phyloP scores from a whole-genome alignment of 495 filamentous ascomycete genomes.

The Penicillium crystallinum region DNA sequence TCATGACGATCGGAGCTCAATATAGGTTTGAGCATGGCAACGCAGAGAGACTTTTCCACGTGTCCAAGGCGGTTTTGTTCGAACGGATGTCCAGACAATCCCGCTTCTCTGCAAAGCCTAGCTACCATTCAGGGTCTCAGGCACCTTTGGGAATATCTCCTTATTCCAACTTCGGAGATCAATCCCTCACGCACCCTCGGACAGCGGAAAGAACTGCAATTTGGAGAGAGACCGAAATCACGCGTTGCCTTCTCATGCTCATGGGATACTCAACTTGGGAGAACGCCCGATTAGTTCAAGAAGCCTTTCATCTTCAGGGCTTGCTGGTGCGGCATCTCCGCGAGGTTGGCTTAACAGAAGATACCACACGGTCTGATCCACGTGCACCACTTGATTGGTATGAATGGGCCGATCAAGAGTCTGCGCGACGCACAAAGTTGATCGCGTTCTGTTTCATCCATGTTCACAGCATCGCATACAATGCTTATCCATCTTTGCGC shows the following conservation, averaged over 20 bases:
- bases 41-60: constrained; percentile 32
- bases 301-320: constrained; percentile 31
- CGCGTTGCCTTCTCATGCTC: constrained; percentile 31
- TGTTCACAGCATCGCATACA: constrained; percentile 37
- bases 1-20: constrained; percentile 35
- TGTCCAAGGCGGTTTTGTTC: constrained; percentile 30
- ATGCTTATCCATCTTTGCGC: constrained; percentile 35
- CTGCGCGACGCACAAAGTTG: constrained; percentile 33
- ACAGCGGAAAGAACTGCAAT: constrained; percentile 7
- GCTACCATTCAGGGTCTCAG: constrained; percentile 5
- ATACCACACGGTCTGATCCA: constrained; percentile 13
- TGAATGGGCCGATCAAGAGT: constrained; percentile 38
- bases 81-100: constrained; percentile 28
- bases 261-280: constrained; percentile 42
- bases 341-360: constrained; percentile 29
- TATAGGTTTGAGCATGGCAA: constrained; percentile 37
- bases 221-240: constrained; percentile 30
- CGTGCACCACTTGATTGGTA: constrained; percentile 30
- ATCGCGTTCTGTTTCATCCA: constrained; percentile 39
- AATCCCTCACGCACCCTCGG: constrained; percentile 3
- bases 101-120: constrained; percentile 7
- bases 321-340: constrained; percentile 32
- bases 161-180: constrained; percentile 10
- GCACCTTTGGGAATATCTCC: constrained; percentile 9
- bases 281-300: constrained; percentile 32